A percentile compares a stretch with the other conserved stretches of the same genome.
These are phyloP conservation scores for Huiozyma naganishii DNA, from an alignment of 805 yeast genomes.

Conservation along the genomic window DNA sequence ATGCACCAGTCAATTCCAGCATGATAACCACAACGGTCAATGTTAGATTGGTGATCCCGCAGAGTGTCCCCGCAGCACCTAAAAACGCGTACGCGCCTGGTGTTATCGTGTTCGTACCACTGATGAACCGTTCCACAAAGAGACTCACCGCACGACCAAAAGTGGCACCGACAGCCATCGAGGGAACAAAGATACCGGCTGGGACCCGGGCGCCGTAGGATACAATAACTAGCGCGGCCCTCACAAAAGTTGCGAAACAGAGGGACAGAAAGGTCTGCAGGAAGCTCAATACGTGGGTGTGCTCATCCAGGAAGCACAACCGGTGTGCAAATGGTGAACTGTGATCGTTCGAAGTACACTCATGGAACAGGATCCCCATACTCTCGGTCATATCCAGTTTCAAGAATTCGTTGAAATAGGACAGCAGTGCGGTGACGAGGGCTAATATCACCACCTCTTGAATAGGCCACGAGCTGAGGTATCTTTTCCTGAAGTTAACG, in stretches of 20 bases:
- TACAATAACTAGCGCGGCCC: conserved; percentile 63
- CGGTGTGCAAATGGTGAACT: conserved; percentile 31
- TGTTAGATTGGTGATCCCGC: conserved; percentile 90
- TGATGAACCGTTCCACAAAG: conserved; percentile 41
- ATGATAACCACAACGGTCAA: conserved; percentile 89
- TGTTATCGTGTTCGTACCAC: conserved; percentile 51
- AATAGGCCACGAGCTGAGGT: conserved; percentile 36
- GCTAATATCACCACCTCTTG: conserved; percentile 66
- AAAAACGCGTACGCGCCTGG: conserved; percentile 93
- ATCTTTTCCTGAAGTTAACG: conserved; percentile 67
- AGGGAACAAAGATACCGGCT: conserved; percentile 95
- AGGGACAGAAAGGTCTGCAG: conserved; percentile 40
- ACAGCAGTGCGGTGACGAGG: conserved; percentile 56
- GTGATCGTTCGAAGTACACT: conserved; percentile 43
- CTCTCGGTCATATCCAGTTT: conserved; percentile 89
- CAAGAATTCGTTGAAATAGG: conserved; percentile 76
- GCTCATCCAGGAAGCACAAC: conserved; percentile 30
- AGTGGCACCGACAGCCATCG: conserved; percentile 94
- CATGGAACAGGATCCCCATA: conserved; percentile 82
- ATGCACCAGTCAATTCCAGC: conserved; percentile 95
- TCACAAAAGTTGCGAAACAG: conserved; percentile 55
- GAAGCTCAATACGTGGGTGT: conserved; percentile 18
- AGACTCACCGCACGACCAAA: conserved; percentile 84
- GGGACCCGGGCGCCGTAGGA: conserved; percentile 93
- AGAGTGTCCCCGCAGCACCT: conserved; percentile 91